Base-by-base conservation (phyloP, 2,329 filamentous ascomycete genomes). In the Ophiostoma perfectum region DNA sequence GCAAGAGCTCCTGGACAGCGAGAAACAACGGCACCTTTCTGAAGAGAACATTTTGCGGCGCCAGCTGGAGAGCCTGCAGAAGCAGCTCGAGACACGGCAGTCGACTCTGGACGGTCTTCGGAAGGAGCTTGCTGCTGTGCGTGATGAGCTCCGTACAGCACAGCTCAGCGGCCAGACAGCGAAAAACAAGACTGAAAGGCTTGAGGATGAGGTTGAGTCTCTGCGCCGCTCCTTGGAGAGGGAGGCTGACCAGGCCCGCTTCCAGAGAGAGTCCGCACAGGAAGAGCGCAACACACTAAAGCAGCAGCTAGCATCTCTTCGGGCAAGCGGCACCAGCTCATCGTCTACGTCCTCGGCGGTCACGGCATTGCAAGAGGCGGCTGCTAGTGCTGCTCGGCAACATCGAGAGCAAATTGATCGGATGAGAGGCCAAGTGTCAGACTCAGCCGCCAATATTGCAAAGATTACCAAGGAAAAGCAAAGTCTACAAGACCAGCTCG, bases 201-300 rank as follows among this genome's bases (percentile, higher is more conserved):
- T 93, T 27, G 89, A 93, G 75, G 90, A 93, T 72, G 90, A 93
- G 75, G 82, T 92, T n/a, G 88, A 91, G 67, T 85, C 91, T 41
- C 78, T 93, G 14, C 89, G 92, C 75, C 81, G 83, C 36, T 85
- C 83, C 49, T 77, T 89, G 60, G 88, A 90, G 65, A 84, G 89
- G 70, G 88, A 90, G 75, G 83, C 84, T 60, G 85, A 89, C 71
- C 83, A 85, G 69, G 83, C 84, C 5, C 84, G 80, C 16, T 77
- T 81, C 52, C 81, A 83, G 62, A 74, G 84, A 9, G 74, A 78
- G 66, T 77, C 78, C 62, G 78, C 81, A 14, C 81, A 80, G 68
- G 77, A 81, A 67, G 79, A 83, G 72, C 81, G 80, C 67, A 78
- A 80, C 49, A 73, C 76, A 18, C 75, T 85, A 11, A 76, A 78